phyloP scores from a whole-genome alignment of 345 rosid genomes.

The Reutealis trisperma region DNA sequence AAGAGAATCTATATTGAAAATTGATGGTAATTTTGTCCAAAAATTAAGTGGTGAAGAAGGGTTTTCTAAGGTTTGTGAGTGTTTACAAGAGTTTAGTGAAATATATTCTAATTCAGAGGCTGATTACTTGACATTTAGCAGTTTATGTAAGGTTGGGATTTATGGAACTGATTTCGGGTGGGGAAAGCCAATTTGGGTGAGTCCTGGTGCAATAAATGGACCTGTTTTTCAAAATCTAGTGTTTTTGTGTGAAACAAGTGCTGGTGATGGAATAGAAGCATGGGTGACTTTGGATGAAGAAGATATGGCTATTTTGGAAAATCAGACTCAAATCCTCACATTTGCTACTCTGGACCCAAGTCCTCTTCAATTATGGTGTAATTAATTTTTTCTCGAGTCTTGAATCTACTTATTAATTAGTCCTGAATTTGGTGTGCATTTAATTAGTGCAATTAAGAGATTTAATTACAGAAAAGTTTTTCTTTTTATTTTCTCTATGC shows the following conservation, averaged over 20 bases:
- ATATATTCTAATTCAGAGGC: not conserved
- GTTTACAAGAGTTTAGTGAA: slow-evolving; percentile 13
- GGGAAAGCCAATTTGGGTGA: slow-evolving; percentile 37
- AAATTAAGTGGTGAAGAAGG: slow-evolving; percentile 20
- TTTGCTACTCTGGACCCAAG: slow-evolving; percentile 24
- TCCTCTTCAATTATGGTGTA: slow-evolving; percentile 15
- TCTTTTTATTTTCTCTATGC: too few species aligned
- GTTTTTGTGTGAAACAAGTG: slow-evolving; percentile 13
- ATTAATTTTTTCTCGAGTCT: too few species aligned
- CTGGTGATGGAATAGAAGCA: slow-evolving; percentile 27
- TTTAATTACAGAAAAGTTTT: too few species aligned
- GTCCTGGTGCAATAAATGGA: not conserved
- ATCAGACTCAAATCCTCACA: slow-evolving; percentile 13
- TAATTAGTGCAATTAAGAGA: too few species aligned
- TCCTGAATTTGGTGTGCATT: not conserved
- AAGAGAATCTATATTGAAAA: slow-evolving; percentile 12
- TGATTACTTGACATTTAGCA: slow-evolving; percentile 26
- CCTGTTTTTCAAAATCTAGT: slow-evolving; percentile 18
- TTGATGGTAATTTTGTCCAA: slow-evolving; percentile 24
- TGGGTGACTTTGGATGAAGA: slow-evolving; percentile 27
- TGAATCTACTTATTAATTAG: not conserved
- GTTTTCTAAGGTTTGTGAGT: slow-evolving; percentile 1
- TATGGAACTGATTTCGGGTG: slow-evolving; percentile 38
- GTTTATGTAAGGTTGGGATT: slow-evolving; percentile 26
- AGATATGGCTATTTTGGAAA: slow-evolving; percentile 17